Evolutionary conservation across 306 rosid genomes (phyloP).

Genomic region (Rosa persica): DNA sequence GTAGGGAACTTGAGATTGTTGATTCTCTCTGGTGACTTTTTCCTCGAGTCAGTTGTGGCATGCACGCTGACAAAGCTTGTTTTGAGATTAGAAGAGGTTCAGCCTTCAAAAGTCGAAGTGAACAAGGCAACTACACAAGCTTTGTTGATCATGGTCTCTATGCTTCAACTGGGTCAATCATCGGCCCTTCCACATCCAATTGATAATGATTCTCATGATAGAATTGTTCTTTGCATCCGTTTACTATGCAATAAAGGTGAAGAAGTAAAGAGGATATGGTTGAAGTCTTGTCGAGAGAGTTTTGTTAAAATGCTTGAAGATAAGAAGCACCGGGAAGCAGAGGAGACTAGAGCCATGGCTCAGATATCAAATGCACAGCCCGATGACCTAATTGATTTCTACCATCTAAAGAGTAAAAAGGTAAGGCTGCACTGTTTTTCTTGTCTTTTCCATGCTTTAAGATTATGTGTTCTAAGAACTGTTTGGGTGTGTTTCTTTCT

Average conservation of each 20-base stretch:
- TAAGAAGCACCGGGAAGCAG: conserved; percentile 83
- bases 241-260: conserved; percentile 77
- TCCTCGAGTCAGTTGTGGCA: conserved; percentile 82
- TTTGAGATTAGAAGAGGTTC: conserved; percentile 92
- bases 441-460: not conserved
- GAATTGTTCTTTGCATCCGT: conserved; percentile 78
- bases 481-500: conserved; percentile 11
- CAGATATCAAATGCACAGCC: conserved; percentile 90
- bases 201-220: conserved; percentile 82
- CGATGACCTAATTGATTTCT: conserved; percentile 93
- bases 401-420: conserved; percentile 97
- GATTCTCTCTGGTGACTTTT: conserved; percentile 93
- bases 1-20: conserved; percentile 81
- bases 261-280: conserved; percentile 78
- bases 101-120: conserved; percentile 79
- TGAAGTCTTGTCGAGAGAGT: conserved; percentile 86
- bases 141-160: conserved; percentile 77
- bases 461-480: not conserved
- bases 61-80: conserved; percentile 87
- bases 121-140: conserved; percentile 62
- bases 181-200: conserved; percentile 84
- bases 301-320: conserved; percentile 95
- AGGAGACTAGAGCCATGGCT: conserved; percentile 82
- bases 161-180: conserved; percentile 94
- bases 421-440: conserved; percentile 38